phyloP scores from a whole-genome alignment of 768 basidiomycete genomes.

The Postia placenta region DNA sequence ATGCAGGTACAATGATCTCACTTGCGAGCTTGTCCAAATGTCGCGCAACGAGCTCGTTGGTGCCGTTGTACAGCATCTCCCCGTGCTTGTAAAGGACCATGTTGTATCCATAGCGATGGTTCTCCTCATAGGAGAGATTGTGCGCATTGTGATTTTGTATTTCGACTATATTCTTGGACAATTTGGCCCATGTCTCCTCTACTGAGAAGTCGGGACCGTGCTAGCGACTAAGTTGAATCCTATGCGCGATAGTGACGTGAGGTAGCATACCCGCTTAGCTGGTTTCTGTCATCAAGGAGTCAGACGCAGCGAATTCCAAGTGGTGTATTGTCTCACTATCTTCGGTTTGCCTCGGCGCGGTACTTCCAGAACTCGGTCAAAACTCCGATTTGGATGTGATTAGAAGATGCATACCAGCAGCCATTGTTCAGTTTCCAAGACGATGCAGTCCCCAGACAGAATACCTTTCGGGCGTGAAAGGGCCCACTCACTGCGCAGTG shows the following conservation, averaged over 20 bases:
- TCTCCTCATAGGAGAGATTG: conserved; percentile 87
- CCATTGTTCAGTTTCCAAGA: too few species aligned
- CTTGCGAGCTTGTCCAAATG: conserved; percentile 79
- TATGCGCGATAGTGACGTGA: background rate
- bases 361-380: conserved; percentile 11
- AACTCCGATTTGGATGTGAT: background rate
- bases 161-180: conserved; percentile 84
- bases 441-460: too few species aligned
- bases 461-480: too few species aligned
- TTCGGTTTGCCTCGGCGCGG: conserved; percentile 28
- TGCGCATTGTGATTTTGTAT: conserved; percentile 93
- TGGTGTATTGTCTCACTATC: conserved; percentile 21
- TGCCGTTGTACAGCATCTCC: conserved; percentile 80
- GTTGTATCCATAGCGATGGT: conserved; percentile 91
- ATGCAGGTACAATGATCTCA: conserved; percentile 72
- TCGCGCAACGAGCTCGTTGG: conserved; percentile 69
- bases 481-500: too few species aligned
- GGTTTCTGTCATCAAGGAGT: conserved; percentile 31
- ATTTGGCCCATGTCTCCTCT: conserved; percentile 76
- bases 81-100: conserved; percentile 87
- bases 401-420: conserved; percentile 21
- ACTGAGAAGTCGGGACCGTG: conserved; percentile 71
- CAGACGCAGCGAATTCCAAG: background rate
- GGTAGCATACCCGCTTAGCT: conserved; percentile 37
- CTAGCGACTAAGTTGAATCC: conserved; percentile 28